Percentiles rank a stretch among this genome's conserved stretches.
Conservation (phyloP, 1,284 basidiomycete genomes). For the Moesziomyces aphidis region DNA sequence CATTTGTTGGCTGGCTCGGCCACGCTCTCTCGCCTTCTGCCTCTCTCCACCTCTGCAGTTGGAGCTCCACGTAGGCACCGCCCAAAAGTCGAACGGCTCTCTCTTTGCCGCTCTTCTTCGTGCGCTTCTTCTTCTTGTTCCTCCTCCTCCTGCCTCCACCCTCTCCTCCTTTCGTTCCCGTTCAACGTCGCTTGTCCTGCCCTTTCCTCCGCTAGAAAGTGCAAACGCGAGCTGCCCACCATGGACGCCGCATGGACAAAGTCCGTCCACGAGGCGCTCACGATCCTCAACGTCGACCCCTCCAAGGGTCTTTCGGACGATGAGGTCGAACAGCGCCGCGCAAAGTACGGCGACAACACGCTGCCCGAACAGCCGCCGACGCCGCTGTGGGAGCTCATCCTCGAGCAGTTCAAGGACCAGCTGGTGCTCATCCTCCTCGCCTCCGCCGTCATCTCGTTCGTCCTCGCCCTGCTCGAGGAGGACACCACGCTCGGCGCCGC, state of each 20-base stretch:
- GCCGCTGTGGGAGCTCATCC: slow-evolving; percentile 89
- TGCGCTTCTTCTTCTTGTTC: too few species aligned
- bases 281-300: slow-evolving; percentile 49
- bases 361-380: slow-evolving; percentile 89
- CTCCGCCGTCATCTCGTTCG: slow-evolving; percentile 65
- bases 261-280: slow-evolving; percentile 57
- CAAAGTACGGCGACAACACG: slow-evolving; percentile 57
- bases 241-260: slow-evolving; percentile 65
- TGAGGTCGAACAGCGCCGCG: slow-evolving; percentile 49
- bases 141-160: neutral
- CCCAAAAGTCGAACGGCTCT: neutral
- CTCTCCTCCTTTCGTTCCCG: neutral
- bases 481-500: slow-evolving; percentile 62
- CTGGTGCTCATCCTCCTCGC: slow-evolving; percentile 66
- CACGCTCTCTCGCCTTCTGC: too few species aligned
- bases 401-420: slow-evolving; percentile 85
- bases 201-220: neutral
- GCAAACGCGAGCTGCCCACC: slow-evolving; percentile 4
- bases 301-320: slow-evolving; percentile 53
- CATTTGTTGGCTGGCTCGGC: neutral
- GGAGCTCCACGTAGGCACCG: neutral
- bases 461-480: slow-evolving; percentile 63
- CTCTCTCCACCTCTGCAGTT: neutral
- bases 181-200: neutral
- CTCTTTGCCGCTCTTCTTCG: neutral